phyloP scores from a whole-genome alignment of 2,329 filamentous ascomycete genomes.

The Fusarium azukiicola region DNA sequence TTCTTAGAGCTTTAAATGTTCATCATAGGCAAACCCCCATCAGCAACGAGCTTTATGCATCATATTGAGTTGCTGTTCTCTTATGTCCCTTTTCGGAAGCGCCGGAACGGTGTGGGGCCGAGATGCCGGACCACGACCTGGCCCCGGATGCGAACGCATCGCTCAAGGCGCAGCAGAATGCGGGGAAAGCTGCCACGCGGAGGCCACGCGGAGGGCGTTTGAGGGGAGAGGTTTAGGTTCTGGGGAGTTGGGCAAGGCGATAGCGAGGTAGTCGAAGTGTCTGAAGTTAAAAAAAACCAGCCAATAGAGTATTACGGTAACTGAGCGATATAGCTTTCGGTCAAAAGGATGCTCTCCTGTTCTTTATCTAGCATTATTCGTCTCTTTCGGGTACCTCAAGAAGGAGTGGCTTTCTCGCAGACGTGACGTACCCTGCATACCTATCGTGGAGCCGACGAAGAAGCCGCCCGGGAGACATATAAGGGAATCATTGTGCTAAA shows the following conservation, averaged over 20 bases:
- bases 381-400: neutral
- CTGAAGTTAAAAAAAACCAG: no score
- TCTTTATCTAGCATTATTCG: neutral
- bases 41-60: neutral
- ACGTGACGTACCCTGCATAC: neutral
- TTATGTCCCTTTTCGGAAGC: neutral
- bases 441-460: neutral
- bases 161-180: neutral
- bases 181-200: neutral
- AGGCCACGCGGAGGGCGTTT: no score
- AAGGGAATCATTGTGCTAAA: neutral
- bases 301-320: no score
- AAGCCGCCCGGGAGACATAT: neutral
- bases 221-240: neutral
- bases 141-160: neutral
- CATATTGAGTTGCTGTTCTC: neutral
- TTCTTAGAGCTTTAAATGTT: no score
- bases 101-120: neutral
- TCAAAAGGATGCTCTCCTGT: neutral
- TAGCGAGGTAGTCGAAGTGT: neutral
- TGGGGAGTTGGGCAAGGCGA: neutral
- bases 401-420: neutral
- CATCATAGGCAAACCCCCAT: neutral
- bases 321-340: neutral
- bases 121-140: neutral